Base-by-base conservation (phyloP, 2,329 filamentous ascomycete genomes). In the Paraphoma chrysanthemicola region DNA sequence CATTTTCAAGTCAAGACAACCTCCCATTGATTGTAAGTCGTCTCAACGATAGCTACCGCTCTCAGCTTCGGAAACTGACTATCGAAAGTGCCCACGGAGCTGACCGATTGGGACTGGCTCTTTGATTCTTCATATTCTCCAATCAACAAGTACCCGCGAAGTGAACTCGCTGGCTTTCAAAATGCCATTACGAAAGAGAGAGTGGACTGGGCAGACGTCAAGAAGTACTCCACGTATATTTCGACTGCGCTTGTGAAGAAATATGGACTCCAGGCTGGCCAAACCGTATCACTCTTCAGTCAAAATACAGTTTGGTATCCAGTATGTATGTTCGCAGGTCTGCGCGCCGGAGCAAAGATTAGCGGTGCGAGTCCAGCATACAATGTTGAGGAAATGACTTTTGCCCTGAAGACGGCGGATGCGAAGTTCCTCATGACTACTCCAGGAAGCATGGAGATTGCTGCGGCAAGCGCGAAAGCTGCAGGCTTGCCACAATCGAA, bases 301-400 rank as follows among this genome's bases (percentile, higher is more conserved):
- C 83, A 83, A 18, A 90, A 90, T 65, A 87, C 84, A 9, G 84
- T 90, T 51, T 89, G 86, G 86, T 89, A 89, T 64, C 87, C 87
- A 0, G 83, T 89, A 6, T 86, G 84, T 12, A 85, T 89, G 79
- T 81, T 86, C 54, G 82, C 83, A 0, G 81, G 82, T 1, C 76
- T 86, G 7, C 80, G 83, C 11, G 80, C 79, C 6, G 84, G 81
- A 60, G 87, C 83, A 8, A 80, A 86, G 30, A 84, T 89, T 1
- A 86, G 82, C 2, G 87, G 88, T 1, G 87, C 86, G 0, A 86
- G 82, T 14, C 87, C 88, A 0, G 87, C 86, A 0, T 90, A 90
- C 72, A 88, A 85, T 53, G 79, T 85, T 14, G 88, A 90, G 48
- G 88, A 90, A 63, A 89, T 90, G 85, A 83, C 82, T 1, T 88